These are phyloP conservation scores for Parietichytrium sp. DNA, from an alignment of 108 stramenopile genomes.

Conservation along the genomic window DNA sequence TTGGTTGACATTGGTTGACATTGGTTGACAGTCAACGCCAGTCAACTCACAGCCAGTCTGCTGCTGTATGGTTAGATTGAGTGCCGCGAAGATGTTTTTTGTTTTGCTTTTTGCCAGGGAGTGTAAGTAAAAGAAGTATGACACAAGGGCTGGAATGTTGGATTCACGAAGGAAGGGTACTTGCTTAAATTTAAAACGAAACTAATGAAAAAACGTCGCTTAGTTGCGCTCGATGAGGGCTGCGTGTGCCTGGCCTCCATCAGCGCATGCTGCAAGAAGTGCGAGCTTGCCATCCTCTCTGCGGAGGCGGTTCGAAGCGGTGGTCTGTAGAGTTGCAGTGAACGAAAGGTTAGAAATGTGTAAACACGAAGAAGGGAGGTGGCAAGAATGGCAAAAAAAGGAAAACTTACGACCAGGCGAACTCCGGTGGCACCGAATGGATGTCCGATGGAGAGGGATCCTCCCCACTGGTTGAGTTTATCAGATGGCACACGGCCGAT, in stretches of 20 bases:
- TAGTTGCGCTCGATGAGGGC: conserved; percentile 73
- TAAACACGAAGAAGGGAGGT: neutral
- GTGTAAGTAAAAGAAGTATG: too few relatives aligned
- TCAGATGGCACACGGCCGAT: conserved; percentile 82
- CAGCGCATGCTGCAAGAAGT: conserved; percentile 93
- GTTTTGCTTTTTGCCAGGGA: too few relatives aligned
- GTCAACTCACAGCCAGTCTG: too few relatives aligned
- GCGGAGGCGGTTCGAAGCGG: conserved; percentile 90
- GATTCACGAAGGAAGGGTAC: too few relatives aligned
- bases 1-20: too few relatives aligned
- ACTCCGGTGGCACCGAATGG: conserved; percentile 99
- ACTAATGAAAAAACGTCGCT: neutral
- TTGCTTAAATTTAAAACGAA: too few relatives aligned
- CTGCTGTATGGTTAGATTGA: too few relatives aligned
- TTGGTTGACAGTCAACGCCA: too few relatives aligned
- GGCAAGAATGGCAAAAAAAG: neutral
- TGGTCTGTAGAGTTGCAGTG: too few relatives aligned
- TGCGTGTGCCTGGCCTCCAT: conserved; percentile 91
- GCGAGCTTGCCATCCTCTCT: conserved; percentile 87
- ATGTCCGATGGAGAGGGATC: conserved; percentile 90
- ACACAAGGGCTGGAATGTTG: too few relatives aligned
- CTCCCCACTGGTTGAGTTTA: conserved; percentile 94
- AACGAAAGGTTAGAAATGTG: neutral
- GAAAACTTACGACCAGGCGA: conserved; percentile 44
- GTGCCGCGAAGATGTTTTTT: too few relatives aligned